Conservation (phyloP, 257 asterid species). For the Fraxinus americana region DNA sequence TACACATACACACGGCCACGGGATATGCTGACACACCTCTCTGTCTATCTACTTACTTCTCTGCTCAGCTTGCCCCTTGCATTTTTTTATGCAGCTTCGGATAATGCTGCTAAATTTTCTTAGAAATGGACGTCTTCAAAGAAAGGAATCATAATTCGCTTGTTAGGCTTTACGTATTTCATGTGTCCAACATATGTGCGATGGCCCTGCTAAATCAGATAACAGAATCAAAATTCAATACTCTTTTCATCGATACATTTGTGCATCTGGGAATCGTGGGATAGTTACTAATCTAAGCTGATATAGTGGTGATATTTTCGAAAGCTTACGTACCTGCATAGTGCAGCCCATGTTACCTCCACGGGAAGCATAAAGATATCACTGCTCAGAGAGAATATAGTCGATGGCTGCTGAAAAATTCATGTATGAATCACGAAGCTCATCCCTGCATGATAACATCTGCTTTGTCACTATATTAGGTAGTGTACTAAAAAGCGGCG, state of each 20-base stretch:
- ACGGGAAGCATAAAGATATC: constrained; percentile 61
- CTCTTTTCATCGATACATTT: neutral
- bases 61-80: constrained; percentile 48
- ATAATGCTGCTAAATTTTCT: constrained; percentile 36
- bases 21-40: constrained; percentile 63
- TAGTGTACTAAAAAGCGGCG: neutral
- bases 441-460: constrained; percentile 45
- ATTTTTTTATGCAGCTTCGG: constrained; percentile 52
- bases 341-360: constrained; percentile 73
- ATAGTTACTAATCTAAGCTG: too few relatives aligned
- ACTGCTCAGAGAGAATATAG: constrained; percentile 56
- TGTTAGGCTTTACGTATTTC: constrained; percentile 61
- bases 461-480: constrained; percentile 52
- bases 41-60: constrained; percentile 47
- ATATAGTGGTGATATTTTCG: too few relatives aligned
- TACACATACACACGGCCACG: constrained; percentile 70
- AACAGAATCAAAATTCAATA: neutral
- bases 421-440: constrained; percentile 52
- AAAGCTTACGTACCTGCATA: constrained; percentile 41
- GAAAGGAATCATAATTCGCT: constrained; percentile 57
- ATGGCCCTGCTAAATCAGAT: constrained; percentile 43
- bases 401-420: constrained; percentile 60
- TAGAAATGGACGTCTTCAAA: constrained; percentile 43
- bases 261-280: neutral
- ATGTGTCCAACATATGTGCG: constrained; percentile 62